Conservation (phyloP, 2,329 filamentous ascomycete genomes). For the Pseudopithomyces maydicus region DNA sequence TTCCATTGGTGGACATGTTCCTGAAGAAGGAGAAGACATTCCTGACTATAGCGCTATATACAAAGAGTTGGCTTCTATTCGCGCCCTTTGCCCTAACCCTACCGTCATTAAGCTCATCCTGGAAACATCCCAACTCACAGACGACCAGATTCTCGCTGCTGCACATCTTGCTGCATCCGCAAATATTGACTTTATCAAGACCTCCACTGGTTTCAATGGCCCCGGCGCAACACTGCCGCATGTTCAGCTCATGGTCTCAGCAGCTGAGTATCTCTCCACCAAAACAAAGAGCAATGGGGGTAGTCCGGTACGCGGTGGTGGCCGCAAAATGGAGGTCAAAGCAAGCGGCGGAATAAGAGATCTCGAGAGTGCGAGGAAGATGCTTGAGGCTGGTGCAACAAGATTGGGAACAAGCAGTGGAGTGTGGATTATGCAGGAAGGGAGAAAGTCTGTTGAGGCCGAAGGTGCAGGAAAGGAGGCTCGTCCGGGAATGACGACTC, state of each 20-base stretch:
- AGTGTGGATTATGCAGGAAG: slow-evolving; percentile 60
- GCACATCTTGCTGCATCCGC: slow-evolving; percentile 58
- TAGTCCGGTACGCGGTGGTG: slow-evolving; percentile 19
- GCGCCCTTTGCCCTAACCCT: slow-evolving; percentile 52
- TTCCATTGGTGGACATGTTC: slow-evolving; percentile 17
- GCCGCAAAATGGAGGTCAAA: slow-evolving; percentile 57
- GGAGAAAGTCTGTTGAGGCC: slow-evolving; percentile 26
- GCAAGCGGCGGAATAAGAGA: slow-evolving; percentile 63
- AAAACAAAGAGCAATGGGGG: slow-evolving; percentile 27
- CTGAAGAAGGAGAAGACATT: slow-evolving; percentile 27
- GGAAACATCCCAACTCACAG: slow-evolving; percentile 60
- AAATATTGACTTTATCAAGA: slow-evolving; percentile 65
- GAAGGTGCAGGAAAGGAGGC: slow-evolving; percentile 13
- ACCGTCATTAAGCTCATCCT: slow-evolving; percentile 61
- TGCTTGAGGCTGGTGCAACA: slow-evolving; percentile 62
- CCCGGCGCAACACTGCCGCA: slow-evolving; percentile 58
- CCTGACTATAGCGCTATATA: slow-evolving; percentile 57
- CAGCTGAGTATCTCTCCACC: slow-evolving; percentile 51
- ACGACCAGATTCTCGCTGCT: slow-evolving; percentile 58
- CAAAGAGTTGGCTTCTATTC: slow-evolving; percentile 58
- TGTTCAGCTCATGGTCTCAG: slow-evolving; percentile 60
- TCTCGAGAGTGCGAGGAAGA: slow-evolving; percentile 55
- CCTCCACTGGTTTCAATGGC: slow-evolving; percentile 64
- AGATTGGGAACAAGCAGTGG: slow-evolving; percentile 62
- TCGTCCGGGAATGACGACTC: slow-evolving; percentile 29